Evolutionary conservation across 2,329 filamentous ascomycete species (phyloP), one percentile per base, ranked within the genome.

Genomic region (Aureobasidium leucospermi): DNA sequence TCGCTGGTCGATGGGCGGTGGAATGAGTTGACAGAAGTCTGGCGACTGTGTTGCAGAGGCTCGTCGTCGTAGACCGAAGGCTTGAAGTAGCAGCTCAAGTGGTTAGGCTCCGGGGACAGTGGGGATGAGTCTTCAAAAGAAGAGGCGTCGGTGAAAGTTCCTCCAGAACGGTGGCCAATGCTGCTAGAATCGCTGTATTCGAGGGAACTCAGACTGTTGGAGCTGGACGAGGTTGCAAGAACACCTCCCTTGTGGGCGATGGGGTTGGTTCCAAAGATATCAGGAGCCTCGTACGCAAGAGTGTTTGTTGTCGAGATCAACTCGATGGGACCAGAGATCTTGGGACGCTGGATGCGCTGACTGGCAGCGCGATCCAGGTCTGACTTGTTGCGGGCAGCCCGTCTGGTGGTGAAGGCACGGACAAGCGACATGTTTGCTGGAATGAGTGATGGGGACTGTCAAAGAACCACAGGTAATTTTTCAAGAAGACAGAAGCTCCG

Each of bases 281-380:
- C 88, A 53, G 93, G 93, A 9, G 94, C 92, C 70, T 93, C 93
- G 81, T 96, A 96, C 7, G 90, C 91, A 58, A 96, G 86, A 83
- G 95, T 90, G 75, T 97, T 99, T 66, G 94, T 97, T 5, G 93
- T 96, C 61, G 94, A 95, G 51, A 96, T 79, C 63, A 99, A 81
- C 73, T 91, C 86, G 57, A 96, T 81, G 0, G 94, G 94, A 3
- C 81, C 84, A 1, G 94, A 99, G 71, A 99, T 99, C 77, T 91
- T 86, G 71, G 81, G 73, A 61, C 87, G 83, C 69, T 75, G 64
- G 65, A 65, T 70, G 62, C 73, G 78, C 71, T 79, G 81, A 67
- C 74, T 78, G 61, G 74, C 73, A 65, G 73, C 73, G 55, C 75
- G 75, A 41, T 70, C 68, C 45, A 73, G 62, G 65, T 92, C 85